phyloP scores from a whole-genome alignment of 2,329 filamentous ascomycete genomes.

The Elsinoe australis region DNA sequence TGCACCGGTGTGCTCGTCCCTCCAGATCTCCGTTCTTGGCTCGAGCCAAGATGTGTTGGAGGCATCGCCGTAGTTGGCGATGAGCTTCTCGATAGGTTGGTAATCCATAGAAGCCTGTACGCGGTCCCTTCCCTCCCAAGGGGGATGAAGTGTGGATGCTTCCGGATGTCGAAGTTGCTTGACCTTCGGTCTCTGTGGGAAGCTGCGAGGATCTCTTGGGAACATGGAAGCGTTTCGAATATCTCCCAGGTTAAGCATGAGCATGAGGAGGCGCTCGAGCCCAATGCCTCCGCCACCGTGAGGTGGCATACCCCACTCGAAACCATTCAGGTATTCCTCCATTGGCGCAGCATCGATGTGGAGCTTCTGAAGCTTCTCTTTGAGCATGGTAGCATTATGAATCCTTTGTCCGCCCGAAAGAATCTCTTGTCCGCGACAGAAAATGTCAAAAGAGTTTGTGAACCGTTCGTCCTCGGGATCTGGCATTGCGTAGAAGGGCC shows the following conservation, averaged over 20 bases:
- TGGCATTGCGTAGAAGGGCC: constrained; percentile 87
- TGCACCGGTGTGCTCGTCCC: constrained; percentile 69
- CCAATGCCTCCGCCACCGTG: constrained; percentile 88
- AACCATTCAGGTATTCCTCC: constrained; percentile 83
- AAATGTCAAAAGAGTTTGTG: constrained; percentile 94
- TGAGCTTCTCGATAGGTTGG: constrained; percentile 74
- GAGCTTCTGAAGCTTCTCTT: constrained; percentile 64
- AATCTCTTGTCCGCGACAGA: constrained; percentile 87
- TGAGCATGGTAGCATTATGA: constrained; percentile 67
- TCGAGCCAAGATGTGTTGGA: constrained; percentile 93
- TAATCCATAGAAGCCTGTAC: constrained; percentile 45
- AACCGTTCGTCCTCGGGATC: constrained; percentile 62
- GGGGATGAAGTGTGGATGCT: constrained; percentile 68
- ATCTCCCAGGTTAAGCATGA: constrained; percentile 78
- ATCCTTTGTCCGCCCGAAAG: constrained; percentile 90
- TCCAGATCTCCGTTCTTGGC: constrained; percentile 80
- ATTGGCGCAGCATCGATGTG: constrained; percentile 75
- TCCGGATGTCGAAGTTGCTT: constrained; percentile 74
- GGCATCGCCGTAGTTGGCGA: constrained; percentile 91
- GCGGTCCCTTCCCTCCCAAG: constrained; percentile 51
- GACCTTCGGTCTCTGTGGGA: constrained; percentile 59
- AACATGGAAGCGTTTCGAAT: constrained; percentile 83
- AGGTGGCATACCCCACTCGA: constrained; percentile 80
- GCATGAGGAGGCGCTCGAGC: constrained; percentile 78
- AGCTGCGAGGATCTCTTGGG: constrained; percentile 78